Base-by-base conservation (phyloP, 2,329 filamentous ascomycete species). In the Sclerotiophoma versabilis region DNA sequence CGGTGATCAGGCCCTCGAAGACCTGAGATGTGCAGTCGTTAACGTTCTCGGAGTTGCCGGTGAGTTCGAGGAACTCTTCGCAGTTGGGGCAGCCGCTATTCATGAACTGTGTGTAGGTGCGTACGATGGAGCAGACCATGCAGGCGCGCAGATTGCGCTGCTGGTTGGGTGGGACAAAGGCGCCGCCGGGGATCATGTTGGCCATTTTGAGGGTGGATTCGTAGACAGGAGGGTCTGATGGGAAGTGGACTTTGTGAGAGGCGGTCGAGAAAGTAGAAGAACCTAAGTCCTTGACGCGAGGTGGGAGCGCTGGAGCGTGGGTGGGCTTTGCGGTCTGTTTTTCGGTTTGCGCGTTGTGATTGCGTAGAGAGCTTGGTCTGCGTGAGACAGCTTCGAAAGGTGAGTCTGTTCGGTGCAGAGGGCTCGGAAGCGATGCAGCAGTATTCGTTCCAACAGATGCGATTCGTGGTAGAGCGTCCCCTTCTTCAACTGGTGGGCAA, bases 91-190 rank as follows among this genome's bases (percentile, higher is more conserved):
- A 99, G 64, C 95, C 95, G 72, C 90, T 84, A 68, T 87, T 85
- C 69, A 88, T 83, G 83, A 99, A 99, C 75, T 91, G 89, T 63
- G 83, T 83, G 70, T 88, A 87, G 57, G 90, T 88, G 82, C 93
- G 92, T 62, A 98, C 91, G 73, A 98, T 90, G 49, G 92, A 93
- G 85, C 95, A 99, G 66, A 98, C 92, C 92, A 99, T 97, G 83
- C 95, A 99, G 70, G 95, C 95, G 77, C 95, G 93, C 65, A 96
- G 85, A 75, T 91, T 88, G 77, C 93, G 91, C 80, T 89, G 87
- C 77, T 95, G 90, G 73, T 82, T 83, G 6, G 90, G 84, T 14
- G 89, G 79, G 58, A 92, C 88, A 75, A 86, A 92, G 75, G 87
- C 89, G 82, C 64, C 64, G 48, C 58, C 58, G 12, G 62, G 79